A percentile compares a stretch with the other conserved stretches of the same genome.
Evolutionary conservation across 2,329 filamentous ascomycete species (phyloP).

Genomic region (Ascochyta lentis): DNA sequence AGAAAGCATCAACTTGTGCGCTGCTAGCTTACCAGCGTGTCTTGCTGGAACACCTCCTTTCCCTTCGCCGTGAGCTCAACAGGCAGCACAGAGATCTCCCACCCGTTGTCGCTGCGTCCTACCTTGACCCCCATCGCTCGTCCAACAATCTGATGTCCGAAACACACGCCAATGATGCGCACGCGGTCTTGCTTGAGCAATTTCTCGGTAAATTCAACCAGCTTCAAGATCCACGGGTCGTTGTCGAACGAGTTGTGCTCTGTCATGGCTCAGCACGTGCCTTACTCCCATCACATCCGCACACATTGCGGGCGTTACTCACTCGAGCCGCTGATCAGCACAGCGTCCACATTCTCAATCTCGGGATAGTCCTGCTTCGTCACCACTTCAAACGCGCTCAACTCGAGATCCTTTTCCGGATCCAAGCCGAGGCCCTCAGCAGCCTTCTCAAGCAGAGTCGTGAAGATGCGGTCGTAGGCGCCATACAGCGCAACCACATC

Average conservation of each 20-base stretch:
- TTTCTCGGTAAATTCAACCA: constrained; percentile 71
- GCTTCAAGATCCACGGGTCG: constrained; percentile 75
- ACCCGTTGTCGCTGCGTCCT: constrained; percentile 70
- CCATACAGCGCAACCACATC: constrained; percentile 69
- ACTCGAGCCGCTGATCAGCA: constrained; percentile 79
- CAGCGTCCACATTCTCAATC: constrained; percentile 76
- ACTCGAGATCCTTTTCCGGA: constrained; percentile 56
- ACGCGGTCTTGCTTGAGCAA: constrained; percentile 68
- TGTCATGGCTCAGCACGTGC: constrained; percentile 38
- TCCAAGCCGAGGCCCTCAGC: constrained; percentile 56
- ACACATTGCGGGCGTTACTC: background rate
- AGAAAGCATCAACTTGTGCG: background rate
- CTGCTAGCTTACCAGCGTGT: constrained; percentile 60
- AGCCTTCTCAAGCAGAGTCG: constrained; percentile 58
- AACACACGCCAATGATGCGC: constrained; percentile 80
- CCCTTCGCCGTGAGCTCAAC: constrained; percentile 73
- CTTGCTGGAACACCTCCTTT: constrained; percentile 72
- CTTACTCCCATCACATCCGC: background rate
- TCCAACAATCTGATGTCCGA: constrained; percentile 85
- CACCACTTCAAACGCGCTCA: constrained; percentile 76
- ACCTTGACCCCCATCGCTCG: constrained; percentile 74
- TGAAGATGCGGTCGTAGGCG: constrained; percentile 71
- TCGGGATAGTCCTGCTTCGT: constrained; percentile 72
- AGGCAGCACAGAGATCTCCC: constrained; percentile 80
- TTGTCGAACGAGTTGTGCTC: constrained; percentile 77